Base-by-base conservation (phyloP, 495 filamentous ascomycete genomes). In the Rhizodiscina lignyota region DNA sequence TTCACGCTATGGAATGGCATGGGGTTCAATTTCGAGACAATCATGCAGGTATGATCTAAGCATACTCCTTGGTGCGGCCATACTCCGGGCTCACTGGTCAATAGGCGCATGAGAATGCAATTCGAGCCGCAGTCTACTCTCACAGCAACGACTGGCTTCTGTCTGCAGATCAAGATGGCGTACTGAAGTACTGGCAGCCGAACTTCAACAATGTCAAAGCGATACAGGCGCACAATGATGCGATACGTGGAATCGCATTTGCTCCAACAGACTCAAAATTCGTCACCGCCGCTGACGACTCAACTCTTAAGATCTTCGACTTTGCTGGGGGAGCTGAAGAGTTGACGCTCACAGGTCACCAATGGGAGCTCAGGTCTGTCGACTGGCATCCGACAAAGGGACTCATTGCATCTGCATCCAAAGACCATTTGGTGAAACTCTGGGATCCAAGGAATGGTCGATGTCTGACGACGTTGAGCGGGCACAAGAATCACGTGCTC, bases 1-100 rank as follows among this genome's bases (percentile, higher is more conserved):
- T 97, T 97, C 47, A 97, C 91, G 32, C 60, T 97, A 3, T 97
- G 89, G 89, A 97, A 97, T 54, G 89, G 89, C 39, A 94, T 83
- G 31, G 89, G 83, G 1, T 97, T 97, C 64, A 97, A 97, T 53
- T 97, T 97, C 48, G 89, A 97, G 61, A 97, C 89, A 1, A 94
- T 94, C 26, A 91, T 92, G 80, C 85, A 93, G 56, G 69, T 72
- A 43, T 26, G 64, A n/a, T 59, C 22, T 34, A 12, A 16, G 5
- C 16, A 19, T 10, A 36, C n/a, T 15, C n/a, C n/a, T n/a, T n/a
- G 19, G 10, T 37, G n/a, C n/a, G n/a, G n/a, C n/a, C n/a, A n/a
- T n/a, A n/a, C n/a, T n/a, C n/a, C n/a, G n/a, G n/a, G 11, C 26
- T 48, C 21, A 32, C 30, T 16, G 10, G 8, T 32, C 36, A 32